Percentiles rank a stretch among this genome's conserved stretches.
Conservation (phyloP, 352 stramenopile genomes). For the Globisporangium paroecandrum region DNA sequence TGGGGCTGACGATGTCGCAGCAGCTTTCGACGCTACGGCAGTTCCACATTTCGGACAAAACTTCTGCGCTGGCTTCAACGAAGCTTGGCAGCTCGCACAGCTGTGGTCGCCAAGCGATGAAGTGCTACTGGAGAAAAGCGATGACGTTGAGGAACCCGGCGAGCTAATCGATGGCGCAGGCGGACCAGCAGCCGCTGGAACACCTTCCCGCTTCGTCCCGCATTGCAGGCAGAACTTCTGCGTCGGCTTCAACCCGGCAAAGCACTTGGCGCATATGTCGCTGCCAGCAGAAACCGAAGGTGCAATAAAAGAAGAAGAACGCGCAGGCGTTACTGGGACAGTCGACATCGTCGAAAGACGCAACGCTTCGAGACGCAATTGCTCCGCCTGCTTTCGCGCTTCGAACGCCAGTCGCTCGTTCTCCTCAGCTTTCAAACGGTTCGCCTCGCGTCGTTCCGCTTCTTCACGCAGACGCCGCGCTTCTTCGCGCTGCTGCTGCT, state of each 20-base stretch:
- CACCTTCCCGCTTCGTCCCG: conserved; percentile 35
- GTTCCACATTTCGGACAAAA: conserved; percentile 79
- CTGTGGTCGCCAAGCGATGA: conserved; percentile 29
- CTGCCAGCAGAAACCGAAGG: conserved; percentile 18
- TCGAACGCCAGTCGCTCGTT: conserved; percentile 62
- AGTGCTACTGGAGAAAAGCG: conserved; percentile 23
- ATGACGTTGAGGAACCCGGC: conserved; percentile 4
- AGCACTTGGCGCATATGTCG: conserved; percentile 16
- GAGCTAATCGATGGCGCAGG: conserved; percentile 3
- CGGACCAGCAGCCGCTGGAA: neutral
- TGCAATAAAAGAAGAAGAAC: conserved; percentile 8
- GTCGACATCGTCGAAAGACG: conserved; percentile 35
- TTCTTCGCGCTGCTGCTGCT: conserved; percentile 50
- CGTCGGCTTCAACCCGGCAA: conserved; percentile 21
- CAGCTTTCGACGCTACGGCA: conserved; percentile 14
- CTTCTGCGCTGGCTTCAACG: conserved; percentile 66
- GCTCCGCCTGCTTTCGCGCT: conserved; percentile 58
- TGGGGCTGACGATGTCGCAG: conserved; percentile 12
- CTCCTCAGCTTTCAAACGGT: conserved; percentile 54
- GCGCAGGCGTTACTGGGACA: neutral
- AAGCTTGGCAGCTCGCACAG: conserved; percentile 43
- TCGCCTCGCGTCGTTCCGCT: conserved; percentile 52
- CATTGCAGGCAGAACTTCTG: conserved; percentile 78
- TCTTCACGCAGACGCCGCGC: conserved; percentile 53
- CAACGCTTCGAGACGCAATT: conserved; percentile 50